Percentiles rank a stretch among this genome's conserved stretches.
These are phyloP conservation scores for Sporothrix euskadiensis DNA, from an alignment of 2,329 filamentous ascomycete species.

Conservation along the genomic window DNA sequence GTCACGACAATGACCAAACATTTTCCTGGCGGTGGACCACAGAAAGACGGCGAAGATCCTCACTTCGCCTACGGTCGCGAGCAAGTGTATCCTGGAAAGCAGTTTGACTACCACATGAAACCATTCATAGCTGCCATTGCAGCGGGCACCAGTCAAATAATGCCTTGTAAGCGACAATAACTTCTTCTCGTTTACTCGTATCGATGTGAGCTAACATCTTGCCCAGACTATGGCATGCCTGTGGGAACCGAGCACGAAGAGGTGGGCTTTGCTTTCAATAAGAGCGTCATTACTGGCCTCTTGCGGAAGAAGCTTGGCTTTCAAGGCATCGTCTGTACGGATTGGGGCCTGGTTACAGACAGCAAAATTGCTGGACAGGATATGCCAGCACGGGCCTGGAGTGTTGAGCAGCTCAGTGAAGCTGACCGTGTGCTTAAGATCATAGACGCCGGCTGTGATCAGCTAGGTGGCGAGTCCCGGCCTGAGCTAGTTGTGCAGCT, in stretches of 20 bases:
- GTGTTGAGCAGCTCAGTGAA: neutral
- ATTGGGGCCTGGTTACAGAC: neutral
- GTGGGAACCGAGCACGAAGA: neutral
- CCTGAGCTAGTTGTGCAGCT: neutral
- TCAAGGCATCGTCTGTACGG: neutral
- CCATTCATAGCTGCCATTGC: neutral
- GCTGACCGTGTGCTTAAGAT: neutral
- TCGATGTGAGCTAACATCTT: too few species aligned
- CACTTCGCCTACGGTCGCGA: neutral
- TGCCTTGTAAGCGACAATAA: neutral
- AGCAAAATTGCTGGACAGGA: neutral
- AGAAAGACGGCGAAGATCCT: neutral
- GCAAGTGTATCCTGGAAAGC: neutral
- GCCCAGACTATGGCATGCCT: neutral
- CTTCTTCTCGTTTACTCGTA: neutral
- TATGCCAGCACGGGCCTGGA: neutral
- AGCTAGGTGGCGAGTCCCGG: neutral
- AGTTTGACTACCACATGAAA: neutral
- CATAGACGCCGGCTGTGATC: neutral
- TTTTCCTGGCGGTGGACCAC: neutral
- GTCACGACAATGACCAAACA: constrained; percentile 3
- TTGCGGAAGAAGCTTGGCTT: neutral
- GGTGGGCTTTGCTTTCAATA: neutral
- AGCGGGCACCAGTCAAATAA: neutral
- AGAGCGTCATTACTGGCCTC: neutral